phyloP scores from a whole-genome alignment of 805 yeast species.

The Kuraishia hungarica region DNA sequence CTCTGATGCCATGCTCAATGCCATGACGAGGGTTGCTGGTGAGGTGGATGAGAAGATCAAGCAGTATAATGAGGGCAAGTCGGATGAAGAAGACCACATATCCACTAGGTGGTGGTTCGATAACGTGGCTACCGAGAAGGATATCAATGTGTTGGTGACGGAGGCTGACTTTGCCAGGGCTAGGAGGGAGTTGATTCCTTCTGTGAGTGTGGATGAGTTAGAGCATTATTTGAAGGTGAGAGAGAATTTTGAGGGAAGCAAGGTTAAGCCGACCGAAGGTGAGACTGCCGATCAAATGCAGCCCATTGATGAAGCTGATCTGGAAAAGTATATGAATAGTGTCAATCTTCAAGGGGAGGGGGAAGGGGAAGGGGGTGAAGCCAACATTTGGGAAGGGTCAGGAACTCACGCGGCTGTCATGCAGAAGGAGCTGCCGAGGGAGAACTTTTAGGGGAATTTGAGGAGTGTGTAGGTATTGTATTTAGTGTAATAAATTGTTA shows the following conservation, averaged over 20 bases:
- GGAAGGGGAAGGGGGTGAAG: background rate
- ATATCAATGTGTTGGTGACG: constrained; percentile 58
- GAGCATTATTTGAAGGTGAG: constrained; percentile 76
- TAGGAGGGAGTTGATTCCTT: constrained; percentile 60
- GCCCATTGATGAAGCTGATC: background rate
- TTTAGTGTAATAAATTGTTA: too few relatives aligned
- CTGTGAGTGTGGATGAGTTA: constrained; percentile 83
- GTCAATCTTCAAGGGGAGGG: too few relatives aligned
- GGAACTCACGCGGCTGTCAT: background rate
- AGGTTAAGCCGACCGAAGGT: constrained; percentile 16
- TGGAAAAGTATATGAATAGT: background rate
- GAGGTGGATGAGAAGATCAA: constrained; percentile 62
- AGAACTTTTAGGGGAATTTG: too few relatives aligned
- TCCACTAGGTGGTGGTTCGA: constrained; percentile 90
- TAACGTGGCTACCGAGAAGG: constrained; percentile 58
- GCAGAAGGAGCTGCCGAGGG: background rate
- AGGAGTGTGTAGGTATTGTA: too few relatives aligned
- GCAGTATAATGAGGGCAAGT: constrained; percentile 32
- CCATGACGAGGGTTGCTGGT: constrained; percentile 85
- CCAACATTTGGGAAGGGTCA: background rate
- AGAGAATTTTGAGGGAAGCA: constrained; percentile 71
- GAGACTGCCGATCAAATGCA: background rate
- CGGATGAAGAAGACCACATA: constrained; percentile 30
- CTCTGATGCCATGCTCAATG: constrained; percentile 92
- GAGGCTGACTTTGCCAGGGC: constrained; percentile 77